Conservation (phyloP, 768 basidiomycete species). For the Lentinula sp. region DNA sequence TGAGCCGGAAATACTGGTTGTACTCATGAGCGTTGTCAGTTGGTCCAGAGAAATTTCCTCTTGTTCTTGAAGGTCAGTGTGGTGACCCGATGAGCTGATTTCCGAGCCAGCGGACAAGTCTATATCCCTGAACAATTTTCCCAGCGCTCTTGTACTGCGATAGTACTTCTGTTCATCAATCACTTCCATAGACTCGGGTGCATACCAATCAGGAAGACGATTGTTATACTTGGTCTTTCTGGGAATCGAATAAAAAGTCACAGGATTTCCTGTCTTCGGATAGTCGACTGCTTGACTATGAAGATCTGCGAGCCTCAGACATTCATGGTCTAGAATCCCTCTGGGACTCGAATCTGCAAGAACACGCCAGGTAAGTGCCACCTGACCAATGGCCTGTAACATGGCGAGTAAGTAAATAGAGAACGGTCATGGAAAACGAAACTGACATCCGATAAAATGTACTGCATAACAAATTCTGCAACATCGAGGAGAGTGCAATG, state of each 20-base stretch:
- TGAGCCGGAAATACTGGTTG: no score
- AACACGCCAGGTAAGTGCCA: conserved; percentile 58
- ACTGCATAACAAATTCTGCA: conserved; percentile 65
- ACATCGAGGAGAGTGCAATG: conserved; percentile 58
- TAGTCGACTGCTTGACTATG: conserved; percentile 67
- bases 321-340: conserved; percentile 46
- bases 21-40: no score
- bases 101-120: conserved; percentile 32
- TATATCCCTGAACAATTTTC: conserved; percentile 57
- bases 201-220: conserved; percentile 57
- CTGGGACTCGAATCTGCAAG: conserved; percentile 50
- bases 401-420: background rate
- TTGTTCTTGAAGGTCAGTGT: background rate
- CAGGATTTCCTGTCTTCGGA: conserved; percentile 52
- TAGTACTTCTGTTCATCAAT: conserved; percentile 37
- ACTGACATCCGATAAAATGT: conserved; percentile 58
- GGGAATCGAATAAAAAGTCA: conserved; percentile 35
- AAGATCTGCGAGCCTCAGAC: conserved; percentile 45
- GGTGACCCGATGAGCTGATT: background rate
- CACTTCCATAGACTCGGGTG: conserved; percentile 48
- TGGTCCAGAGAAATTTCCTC: background rate
- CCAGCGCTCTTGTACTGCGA: conserved; percentile 48
- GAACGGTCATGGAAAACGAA: background rate
- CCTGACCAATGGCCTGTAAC: conserved; percentile 48
- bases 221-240: conserved; percentile 22